Evolutionary conservation across 2,329 filamentous ascomycete species (phyloP), one percentile per base, ranked within the genome.

Genomic region (Diaporthe nobilis): DNA sequence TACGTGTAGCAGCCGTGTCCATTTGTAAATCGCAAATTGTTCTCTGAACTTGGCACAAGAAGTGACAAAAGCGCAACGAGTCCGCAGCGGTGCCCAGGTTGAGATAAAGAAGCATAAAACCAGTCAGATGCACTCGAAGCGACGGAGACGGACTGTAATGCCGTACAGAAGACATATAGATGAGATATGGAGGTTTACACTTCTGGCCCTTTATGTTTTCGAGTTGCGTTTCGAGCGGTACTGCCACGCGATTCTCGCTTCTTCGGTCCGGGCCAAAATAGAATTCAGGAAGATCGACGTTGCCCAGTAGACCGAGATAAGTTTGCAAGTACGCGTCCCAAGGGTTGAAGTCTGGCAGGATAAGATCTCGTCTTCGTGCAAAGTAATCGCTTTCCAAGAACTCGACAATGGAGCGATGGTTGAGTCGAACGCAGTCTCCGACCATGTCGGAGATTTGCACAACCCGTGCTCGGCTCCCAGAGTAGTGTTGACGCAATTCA

Each of bases 401-500:
- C 37, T 74, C 53, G 17, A 58, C 65, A 37, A 70, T 39, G 31
- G 65, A 55, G 12, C 65, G 65, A 53, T 70, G 65, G 20, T 37
- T 70, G 28, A 70, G 44, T 37, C 22, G 28, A 7, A 70, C 34
- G 31, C 20, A 17, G 5, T 37, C 44, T 70, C 47, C 65, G 13
- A 53, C 2, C 44, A 51, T 42, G 22, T 61, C n/a, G 58, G 22
- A 42, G 58, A 61, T 61, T 61, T 61, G 58, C 37, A 61, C 37
- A 42, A 42, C 37, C n/a, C n/a, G 58, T 44, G 37, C 2, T 61
- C 58, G 58, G 12, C 22, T 61, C 22, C 37, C 37, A 42, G 10
- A 9, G 37, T 61, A 42, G 37, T 9, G 8, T 28, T 17, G 37
- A 25, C 58, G 58, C n/a, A 70, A 15, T 34, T 70, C 65, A 25